These are phyloP conservation scores for Laguncularia racemosa DNA, from an alignment of 345 rosid genomes.

Conservation along the genomic window DNA sequence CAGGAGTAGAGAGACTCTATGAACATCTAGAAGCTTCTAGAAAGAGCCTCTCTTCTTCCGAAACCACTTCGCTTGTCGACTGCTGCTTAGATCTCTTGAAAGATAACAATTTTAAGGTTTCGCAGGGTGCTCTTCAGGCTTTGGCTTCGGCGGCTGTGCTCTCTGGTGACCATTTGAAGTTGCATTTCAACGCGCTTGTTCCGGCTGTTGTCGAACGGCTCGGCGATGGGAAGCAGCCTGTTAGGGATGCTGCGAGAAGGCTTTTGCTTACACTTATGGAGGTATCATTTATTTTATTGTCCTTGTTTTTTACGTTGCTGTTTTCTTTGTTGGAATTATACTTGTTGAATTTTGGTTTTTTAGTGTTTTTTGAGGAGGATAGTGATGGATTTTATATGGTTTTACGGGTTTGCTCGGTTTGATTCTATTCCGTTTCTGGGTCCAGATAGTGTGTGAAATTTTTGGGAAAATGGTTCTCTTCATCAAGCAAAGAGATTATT, in stretches of 20 bases:
- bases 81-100: conserved; percentile 94
- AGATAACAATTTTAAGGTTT: conserved; percentile 88
- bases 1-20: conserved; percentile 89
- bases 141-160: conserved; percentile 97
- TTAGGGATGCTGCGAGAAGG: conserved; percentile 91
- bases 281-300: conserved; percentile 25
- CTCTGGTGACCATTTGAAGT: conserved; percentile 84
- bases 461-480: too few relatives aligned
- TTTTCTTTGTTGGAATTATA: background rate
- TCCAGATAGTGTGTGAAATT: too few relatives aligned
- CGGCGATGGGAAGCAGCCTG: conserved; percentile 91
- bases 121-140: conserved; percentile 92
- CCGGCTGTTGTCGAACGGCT: conserved; percentile 92
- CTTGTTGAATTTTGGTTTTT: background rate
- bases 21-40: conserved; percentile 84
- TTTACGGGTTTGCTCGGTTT: too few relatives aligned
- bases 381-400: too few relatives aligned
- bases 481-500: too few relatives aligned
- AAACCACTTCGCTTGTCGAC: conserved; percentile 79
- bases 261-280: conserved; percentile 96
- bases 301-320: background rate
- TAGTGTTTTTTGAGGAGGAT: too few relatives aligned
- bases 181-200: conserved; percentile 89
- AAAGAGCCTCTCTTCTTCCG: conserved; percentile 62
- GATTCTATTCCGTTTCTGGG: too few relatives aligned